These are phyloP conservation scores for Grosmannia serpens DNA, from an alignment of 2,329 filamentous ascomycete species.

Conservation along the genomic window DNA sequence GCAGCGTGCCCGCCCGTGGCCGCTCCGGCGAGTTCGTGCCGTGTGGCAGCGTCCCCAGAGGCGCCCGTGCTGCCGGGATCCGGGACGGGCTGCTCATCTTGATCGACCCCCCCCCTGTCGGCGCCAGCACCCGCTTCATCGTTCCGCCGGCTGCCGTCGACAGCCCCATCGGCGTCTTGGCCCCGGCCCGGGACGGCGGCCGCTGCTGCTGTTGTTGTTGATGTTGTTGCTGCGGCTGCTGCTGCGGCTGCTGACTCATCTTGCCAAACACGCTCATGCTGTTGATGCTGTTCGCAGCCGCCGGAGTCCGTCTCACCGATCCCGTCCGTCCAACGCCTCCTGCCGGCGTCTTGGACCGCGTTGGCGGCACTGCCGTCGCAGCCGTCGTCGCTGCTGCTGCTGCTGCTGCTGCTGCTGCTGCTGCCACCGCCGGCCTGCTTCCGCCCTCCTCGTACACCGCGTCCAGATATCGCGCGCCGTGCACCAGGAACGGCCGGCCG, in stretches of 20 bases:
- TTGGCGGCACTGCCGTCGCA: conserved; percentile 21
- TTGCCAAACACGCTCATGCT: not conserved
- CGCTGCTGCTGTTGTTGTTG: not conserved
- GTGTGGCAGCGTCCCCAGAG: conserved; percentile 56
- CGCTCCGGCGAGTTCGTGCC: conserved; percentile 77
- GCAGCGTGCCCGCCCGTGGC: conserved; percentile 26
- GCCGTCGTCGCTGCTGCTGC: conserved; percentile 9
- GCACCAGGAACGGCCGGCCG: conserved; percentile 83
- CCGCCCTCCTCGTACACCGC: conserved; percentile 50
- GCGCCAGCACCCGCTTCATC: conserved; percentile 21
- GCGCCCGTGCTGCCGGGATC: conserved; percentile 53
- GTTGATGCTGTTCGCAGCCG: not conserved
- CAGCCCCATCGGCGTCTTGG: conserved; percentile 49
- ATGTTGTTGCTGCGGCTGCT: not conserved
- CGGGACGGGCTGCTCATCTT: conserved; percentile 48
- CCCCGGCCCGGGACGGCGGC: conserved; percentile 25
- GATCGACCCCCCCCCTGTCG: conserved; percentile 12
- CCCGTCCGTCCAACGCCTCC: conserved; percentile 41
- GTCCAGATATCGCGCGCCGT: conserved; percentile 84
- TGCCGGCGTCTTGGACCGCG: conserved; percentile 62
- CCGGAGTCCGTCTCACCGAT: conserved; percentile 14
- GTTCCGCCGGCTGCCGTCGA: conserved; percentile 25
- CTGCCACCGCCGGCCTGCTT: not conserved
- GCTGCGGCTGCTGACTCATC: not conserved
- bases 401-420: conserved; percentile 14